Evolutionary conservation across 345 rosid species (phyloP).

Genomic region (Streptanthus diversifolius): DNA sequence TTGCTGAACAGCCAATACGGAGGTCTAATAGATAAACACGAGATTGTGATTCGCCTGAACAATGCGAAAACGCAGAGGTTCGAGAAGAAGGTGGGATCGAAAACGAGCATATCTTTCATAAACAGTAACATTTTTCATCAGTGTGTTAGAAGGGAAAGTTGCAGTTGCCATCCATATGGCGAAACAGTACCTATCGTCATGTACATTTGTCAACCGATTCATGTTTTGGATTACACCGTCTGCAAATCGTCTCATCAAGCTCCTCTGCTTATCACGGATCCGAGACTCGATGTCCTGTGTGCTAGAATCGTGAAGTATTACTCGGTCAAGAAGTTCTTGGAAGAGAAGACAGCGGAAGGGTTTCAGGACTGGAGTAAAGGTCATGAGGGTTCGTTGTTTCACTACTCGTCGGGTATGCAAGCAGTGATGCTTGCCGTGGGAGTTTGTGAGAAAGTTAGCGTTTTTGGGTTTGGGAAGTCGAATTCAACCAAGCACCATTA

Average conservation of each 20-base stretch:
- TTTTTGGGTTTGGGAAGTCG: constrained; percentile 86
- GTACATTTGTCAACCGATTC: constrained; percentile 85
- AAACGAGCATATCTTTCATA: constrained; percentile 70
- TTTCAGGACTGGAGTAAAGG: constrained; percentile 57
- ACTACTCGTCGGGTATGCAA: constrained; percentile 92
- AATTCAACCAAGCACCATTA: constrained; percentile 71
- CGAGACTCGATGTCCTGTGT: constrained; percentile 75
- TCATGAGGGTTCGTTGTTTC: constrained; percentile 79
- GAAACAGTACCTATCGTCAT: constrained; percentile 55
- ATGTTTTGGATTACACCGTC: constrained; percentile 68
- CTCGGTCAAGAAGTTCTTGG: constrained; percentile 59
- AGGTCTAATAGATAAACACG: constrained; percentile 67
- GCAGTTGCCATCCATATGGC: constrained; percentile 88
- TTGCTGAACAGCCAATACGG: constrained; percentile 57
- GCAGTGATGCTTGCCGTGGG: constrained; percentile 83
- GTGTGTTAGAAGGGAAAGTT: constrained; percentile 60
- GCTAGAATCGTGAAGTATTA: constrained; percentile 77
- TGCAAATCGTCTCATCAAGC: constrained; percentile 59
- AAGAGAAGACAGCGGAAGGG: constrained; percentile 44
- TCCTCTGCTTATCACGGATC: constrained; percentile 71
- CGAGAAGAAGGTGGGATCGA: constrained; percentile 61
- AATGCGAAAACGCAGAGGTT: constrained; percentile 60
- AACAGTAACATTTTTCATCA: constrained; percentile 83
- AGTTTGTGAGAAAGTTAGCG: constrained; percentile 67
- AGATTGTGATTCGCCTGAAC: constrained; percentile 79